Percentiles rank a stretch among this genome's conserved stretches.
Evolutionary conservation across 116 monocot species (phyloP).

Genomic region (Phalaenopsis hybrid): DNA sequence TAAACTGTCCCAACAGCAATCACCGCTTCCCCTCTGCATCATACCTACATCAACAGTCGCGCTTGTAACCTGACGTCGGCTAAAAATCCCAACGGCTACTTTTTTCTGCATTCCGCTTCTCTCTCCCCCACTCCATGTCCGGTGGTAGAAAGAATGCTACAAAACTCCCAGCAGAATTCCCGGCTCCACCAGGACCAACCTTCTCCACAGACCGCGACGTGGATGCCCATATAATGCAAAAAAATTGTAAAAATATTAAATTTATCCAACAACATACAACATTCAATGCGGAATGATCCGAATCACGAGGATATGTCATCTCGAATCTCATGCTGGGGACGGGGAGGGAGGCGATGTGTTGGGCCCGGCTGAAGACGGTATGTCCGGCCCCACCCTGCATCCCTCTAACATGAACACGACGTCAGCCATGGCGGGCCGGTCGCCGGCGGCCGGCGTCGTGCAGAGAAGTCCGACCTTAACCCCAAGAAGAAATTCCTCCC

Average conservation of each 20-base stretch:
- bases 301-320: background rate
- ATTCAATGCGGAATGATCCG: background rate
- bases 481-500: conserved; percentile 51
- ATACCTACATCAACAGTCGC: no score
- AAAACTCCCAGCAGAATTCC: background rate
- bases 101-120: background rate
- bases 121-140: background rate
- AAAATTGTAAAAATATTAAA: background rate
- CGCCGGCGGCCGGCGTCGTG: conserved; percentile 30
- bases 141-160: background rate
- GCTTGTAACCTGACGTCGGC: no score
- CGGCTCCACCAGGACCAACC: no score
- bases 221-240: background rate
- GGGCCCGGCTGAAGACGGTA: conserved; percentile 36
- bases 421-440: conserved; percentile 40
- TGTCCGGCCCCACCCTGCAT: conserved; percentile 38
- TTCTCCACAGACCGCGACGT: background rate
- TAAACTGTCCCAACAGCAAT: no score
- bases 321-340: background rate
- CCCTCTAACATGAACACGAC: conserved; percentile 55
- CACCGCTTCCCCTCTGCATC: no score
- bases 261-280: background rate
- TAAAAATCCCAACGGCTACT: background rate
- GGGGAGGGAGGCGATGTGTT: conserved; percentile 39
- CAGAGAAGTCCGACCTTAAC: conserved; percentile 46